phyloP scores from a whole-genome alignment of 2,329 filamentous ascomycete genomes.

The Aspergillus texensis region DNA sequence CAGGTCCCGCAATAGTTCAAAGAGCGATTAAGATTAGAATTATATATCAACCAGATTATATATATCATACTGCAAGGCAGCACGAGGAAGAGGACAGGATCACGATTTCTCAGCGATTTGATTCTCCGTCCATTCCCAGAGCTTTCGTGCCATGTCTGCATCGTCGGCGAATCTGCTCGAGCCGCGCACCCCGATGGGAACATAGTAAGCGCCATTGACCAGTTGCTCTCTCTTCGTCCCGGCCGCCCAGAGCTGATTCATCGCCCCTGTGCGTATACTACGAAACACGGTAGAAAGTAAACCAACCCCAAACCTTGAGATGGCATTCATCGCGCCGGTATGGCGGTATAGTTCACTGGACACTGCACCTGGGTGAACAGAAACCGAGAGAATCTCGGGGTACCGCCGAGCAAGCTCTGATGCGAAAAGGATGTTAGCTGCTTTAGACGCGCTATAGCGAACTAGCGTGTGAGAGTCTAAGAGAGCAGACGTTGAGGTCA shows the following conservation, averaged over 20 bases:
- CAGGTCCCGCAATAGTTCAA: neutral
- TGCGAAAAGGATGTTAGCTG: slow-evolving; percentile 53
- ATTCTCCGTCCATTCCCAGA: slow-evolving; percentile 51
- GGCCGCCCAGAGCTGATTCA: slow-evolving; percentile 48
- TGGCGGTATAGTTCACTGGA: slow-evolving; percentile 44
- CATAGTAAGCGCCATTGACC: slow-evolving; percentile 46
- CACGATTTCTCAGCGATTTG: slow-evolving; percentile 29
- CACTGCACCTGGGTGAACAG: slow-evolving; percentile 55
- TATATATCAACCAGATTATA: neutral
- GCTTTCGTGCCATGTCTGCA: slow-evolving; percentile 32
- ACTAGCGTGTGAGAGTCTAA: slow-evolving; percentile 42
- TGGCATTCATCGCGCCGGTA: slow-evolving; percentile 26
- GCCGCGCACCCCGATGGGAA: slow-evolving; percentile 40
- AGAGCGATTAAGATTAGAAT: neutral
- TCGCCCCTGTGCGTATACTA: slow-evolving; percentile 36
- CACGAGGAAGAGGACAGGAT: neutral
- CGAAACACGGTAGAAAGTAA: slow-evolving; percentile 33
- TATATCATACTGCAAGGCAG: neutral
- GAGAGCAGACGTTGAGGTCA: slow-evolving; percentile 41
- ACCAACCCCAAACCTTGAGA: slow-evolving; percentile 27
- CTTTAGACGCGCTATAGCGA: slow-evolving; percentile 56
- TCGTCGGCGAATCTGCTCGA: slow-evolving; percentile 34
- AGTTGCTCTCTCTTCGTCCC: slow-evolving; percentile 35
- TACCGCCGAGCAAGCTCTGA: slow-evolving; percentile 49
- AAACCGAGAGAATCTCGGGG: slow-evolving; percentile 47